phyloP scores from a whole-genome alignment of 2,329 filamentous ascomycete species.

The Thelonectria rubi region DNA sequence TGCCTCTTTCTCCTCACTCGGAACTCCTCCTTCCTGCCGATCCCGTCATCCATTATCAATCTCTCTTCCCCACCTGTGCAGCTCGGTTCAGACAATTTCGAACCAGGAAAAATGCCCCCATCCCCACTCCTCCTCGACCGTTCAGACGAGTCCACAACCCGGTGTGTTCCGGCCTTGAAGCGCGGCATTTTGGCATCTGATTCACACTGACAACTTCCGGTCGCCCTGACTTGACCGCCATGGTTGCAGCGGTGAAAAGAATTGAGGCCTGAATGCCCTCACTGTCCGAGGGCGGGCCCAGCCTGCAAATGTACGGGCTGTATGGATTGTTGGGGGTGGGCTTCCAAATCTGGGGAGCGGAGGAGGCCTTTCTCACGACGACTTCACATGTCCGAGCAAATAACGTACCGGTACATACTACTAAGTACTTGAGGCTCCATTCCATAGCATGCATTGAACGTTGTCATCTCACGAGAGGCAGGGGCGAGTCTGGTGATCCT shows the following conservation, averaged over 20 bases:
- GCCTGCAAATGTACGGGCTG: neutral
- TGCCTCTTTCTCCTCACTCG: conserved; percentile 3
- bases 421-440: conserved; percentile 12
- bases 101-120: conserved; percentile 11
- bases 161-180: conserved; percentile 7
- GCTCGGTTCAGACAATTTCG: neutral
- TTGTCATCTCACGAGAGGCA: conserved; percentile 8
- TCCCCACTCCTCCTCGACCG: conserved; percentile 9
- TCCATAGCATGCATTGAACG: conserved; percentile 8
- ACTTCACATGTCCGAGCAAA: neutral
- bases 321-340: conserved; percentile 20
- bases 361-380: neutral
- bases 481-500: conserved; percentile 12
- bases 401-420: neutral
- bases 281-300: neutral
- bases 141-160: conserved; percentile 11
- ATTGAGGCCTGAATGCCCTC: neutral
- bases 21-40: conserved; percentile 3
- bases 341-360: conserved; percentile 9
- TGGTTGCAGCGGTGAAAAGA: conserved; percentile 6
- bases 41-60: conserved; percentile 9
- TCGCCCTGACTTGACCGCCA: neutral
- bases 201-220: neutral
- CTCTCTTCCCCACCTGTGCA: conserved; percentile 1
- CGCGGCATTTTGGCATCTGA: neutral